Evolutionary conservation across 345 rosid genomes (phyloP), one percentile per base, ranked within the genome.

Genomic region (Euphorbia lathyris): DNA sequence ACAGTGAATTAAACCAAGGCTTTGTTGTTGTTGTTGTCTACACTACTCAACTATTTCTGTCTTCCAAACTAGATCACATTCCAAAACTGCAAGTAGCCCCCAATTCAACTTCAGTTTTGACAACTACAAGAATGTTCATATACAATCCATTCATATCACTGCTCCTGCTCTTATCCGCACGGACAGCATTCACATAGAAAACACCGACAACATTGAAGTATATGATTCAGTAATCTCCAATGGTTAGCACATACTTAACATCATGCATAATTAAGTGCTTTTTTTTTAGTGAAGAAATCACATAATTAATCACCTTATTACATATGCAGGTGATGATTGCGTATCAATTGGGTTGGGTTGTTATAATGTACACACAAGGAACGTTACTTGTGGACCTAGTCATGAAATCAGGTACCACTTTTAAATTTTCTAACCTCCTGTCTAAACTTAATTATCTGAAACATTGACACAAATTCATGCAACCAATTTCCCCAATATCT

Each of bases 301-400:
- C n/a, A n/a, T n/a, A n/a, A n/a, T n/a, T n/a, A n/a, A n/a, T n/a
- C n/a, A n/a, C n/a, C 55, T 67, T 51, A 43, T 69, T 68, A 47
- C n/a, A 66, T 34, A 34, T 34, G 4, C 75, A 95, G 99, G 99
- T 67, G 99, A 95, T 79, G 99, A 95, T 68, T 92, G 99, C 72
- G 85, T 96, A 62, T 90, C 99, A 22, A 92, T 96, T 4, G 98
- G 97, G 52, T 86, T 98, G 20, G 96, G 97, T 45, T 87, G 93
- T 66, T 80, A 80, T 73, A 84, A 90, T 63, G 94, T 96, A 26
- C 91, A 92, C 73, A 87, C 92, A 48, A 75, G 81, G 73, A 96
- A 96, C 86, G 81, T 96, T 22, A 87, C 97, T 20, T 96, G 99
- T 58, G 98, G 99, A 65, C 99, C 97, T 40, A 82, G 99, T 68